These are phyloP conservation scores for Sporopachydermia lactativora DNA, from an alignment of 805 yeast species.

Conservation along the genomic window DNA sequence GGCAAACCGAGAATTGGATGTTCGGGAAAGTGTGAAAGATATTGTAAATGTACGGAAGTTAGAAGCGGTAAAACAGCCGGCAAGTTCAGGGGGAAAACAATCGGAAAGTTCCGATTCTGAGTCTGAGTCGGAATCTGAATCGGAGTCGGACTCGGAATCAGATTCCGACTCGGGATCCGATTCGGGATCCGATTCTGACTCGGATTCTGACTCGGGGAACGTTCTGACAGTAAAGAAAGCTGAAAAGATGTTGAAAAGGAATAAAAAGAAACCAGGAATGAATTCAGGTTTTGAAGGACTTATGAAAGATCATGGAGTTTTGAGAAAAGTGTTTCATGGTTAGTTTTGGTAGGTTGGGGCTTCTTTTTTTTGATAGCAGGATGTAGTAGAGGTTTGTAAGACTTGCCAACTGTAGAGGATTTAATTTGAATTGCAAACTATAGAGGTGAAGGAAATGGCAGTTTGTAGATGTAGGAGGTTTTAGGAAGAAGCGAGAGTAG, in stretches of 20 bases:
- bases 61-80: neutral
- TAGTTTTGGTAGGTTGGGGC: neutral
- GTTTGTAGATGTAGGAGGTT: too few relatives aligned
- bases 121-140: constrained; percentile 8
- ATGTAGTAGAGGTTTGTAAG: too few relatives aligned
- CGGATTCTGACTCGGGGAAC: constrained; percentile 6
- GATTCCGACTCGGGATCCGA: constrained; percentile 8
- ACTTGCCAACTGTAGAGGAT: too few relatives aligned
- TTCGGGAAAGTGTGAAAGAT: neutral
- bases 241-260: constrained; percentile 10
- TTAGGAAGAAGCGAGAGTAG: too few relatives aligned
- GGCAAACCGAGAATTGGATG: neutral
- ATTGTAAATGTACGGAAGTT: neutral
- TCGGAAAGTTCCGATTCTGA: constrained; percentile 7
- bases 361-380: neutral
- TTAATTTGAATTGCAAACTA: too few relatives aligned
- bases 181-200: constrained; percentile 6
- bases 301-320: constrained; percentile 13
- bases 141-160: constrained; percentile 8
- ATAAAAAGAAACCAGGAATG: constrained; percentile 8
- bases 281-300: constrained; percentile 9
- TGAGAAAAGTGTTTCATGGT: constrained; percentile 2
- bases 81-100: neutral
- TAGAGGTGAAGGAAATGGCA: too few relatives aligned
- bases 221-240: constrained; percentile 4